Evolutionary conservation across 768 basidiomycete species (phyloP).

Genomic region (Russula ochroleuca): DNA sequence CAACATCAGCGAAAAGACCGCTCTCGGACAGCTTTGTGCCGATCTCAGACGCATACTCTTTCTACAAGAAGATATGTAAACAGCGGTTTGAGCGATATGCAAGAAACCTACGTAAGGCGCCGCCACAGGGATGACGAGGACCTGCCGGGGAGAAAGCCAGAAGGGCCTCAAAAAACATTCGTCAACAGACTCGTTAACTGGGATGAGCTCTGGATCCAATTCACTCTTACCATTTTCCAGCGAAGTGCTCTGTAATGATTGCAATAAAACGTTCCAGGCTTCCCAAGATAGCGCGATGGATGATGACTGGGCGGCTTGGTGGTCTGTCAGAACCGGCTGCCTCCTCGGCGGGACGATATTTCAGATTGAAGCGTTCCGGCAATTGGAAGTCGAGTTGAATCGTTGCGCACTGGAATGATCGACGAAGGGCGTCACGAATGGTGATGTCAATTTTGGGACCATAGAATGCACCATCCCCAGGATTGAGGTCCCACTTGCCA

Average conservation of each 20-base stretch:
- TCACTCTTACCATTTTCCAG: slow-evolving; percentile 79
- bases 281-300: slow-evolving; percentile 94
- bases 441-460: slow-evolving; percentile 99
- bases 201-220: neutral
- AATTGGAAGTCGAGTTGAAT: slow-evolving; percentile 99
- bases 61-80: slow-evolving; percentile 43
- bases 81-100: neutral
- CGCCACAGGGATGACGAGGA: slow-evolving; percentile 91
- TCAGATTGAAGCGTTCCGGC: slow-evolving; percentile 92
- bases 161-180: slow-evolving; percentile 64
- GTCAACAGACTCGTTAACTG: neutral
- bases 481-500: slow-evolving; percentile 88
- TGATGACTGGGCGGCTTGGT: slow-evolving; percentile 86
- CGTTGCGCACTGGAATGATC: slow-evolving; percentile 97
- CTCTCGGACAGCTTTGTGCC: slow-evolving; percentile 57
- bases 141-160: slow-evolving; percentile 97
- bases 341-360: slow-evolving; percentile 78
- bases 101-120: slow-evolving; percentile 67
- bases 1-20: slow-evolving; percentile 87
- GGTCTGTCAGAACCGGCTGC: slow-evolving; percentile 52
- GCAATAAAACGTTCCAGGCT: slow-evolving; percentile 94
- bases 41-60: slow-evolving; percentile 85
- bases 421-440: slow-evolving; percentile 83
- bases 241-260: slow-evolving; percentile 95
- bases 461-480: slow-evolving; percentile 98